Evolutionary conservation across 176 grass and related monocot genomes (phyloP).

Genomic region (Ananas comosus): DNA sequence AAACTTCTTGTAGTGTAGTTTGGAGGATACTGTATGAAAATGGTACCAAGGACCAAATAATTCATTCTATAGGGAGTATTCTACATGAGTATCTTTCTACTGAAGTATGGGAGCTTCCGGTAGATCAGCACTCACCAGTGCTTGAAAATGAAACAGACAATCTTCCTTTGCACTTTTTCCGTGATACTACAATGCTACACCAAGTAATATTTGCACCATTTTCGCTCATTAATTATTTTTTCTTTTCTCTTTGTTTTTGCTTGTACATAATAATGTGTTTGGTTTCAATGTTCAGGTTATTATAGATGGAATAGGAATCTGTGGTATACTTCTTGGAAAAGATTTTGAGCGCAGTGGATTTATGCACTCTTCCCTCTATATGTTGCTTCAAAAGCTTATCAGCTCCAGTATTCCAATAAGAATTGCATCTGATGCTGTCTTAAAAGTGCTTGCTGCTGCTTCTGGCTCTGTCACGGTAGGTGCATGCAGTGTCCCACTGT

Average conservation of each 20-base stretch:
- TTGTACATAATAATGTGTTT: slow-evolving; percentile 21
- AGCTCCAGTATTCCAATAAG: slow-evolving; percentile 72
- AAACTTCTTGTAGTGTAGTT: slow-evolving; percentile 18
- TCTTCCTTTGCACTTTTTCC: slow-evolving; percentile 65
- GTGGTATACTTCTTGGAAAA: slow-evolving; percentile 62
- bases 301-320: slow-evolving; percentile 88
- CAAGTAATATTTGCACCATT: slow-evolving; percentile 40
- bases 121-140: slow-evolving; percentile 34
- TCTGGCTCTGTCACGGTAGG: slow-evolving; percentile 61
- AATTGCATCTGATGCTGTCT: slow-evolving; percentile 68
- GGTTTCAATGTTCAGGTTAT: slow-evolving; percentile 48
- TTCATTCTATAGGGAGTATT: slow-evolving; percentile 70
- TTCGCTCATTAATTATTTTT: slow-evolving; percentile 19
- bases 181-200: slow-evolving; percentile 57
- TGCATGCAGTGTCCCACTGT: slow-evolving; percentile 20
- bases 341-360: slow-evolving; percentile 85
- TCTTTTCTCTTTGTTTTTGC: slow-evolving; percentile 20
- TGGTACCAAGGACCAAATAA: slow-evolving; percentile 31
- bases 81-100: slow-evolving; percentile 71
- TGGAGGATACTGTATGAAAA: slow-evolving; percentile 45
- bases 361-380: slow-evolving; percentile 87
- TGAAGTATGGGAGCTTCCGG: slow-evolving; percentile 88
- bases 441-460: slow-evolving; percentile 59
- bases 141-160: slow-evolving; percentile 32
- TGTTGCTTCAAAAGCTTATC: slow-evolving; percentile 74